A percentile compares a stretch with the other conserved stretches of the same genome.
These are phyloP conservation scores for Xerocomus minutiporus DNA, from an alignment of 1,284 basidiomycete genomes.

Conservation along the genomic window DNA sequence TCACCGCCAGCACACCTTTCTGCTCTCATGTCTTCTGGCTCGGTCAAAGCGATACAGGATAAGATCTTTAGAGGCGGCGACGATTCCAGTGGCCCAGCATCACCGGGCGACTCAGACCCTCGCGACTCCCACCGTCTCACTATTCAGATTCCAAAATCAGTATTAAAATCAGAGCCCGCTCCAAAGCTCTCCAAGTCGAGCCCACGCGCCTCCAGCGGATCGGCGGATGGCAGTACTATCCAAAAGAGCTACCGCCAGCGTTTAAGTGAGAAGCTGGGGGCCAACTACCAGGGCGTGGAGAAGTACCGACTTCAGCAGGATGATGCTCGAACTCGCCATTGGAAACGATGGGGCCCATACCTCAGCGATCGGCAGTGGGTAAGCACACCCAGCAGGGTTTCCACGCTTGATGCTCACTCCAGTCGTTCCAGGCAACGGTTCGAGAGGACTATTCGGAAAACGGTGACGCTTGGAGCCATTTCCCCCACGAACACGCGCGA, in stretches of 20 bases:
- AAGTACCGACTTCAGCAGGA: constrained; percentile 70
- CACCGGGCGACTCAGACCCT: constrained; percentile 28
- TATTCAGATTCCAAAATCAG: constrained; percentile 72
- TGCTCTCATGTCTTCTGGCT: constrained; percentile 36
- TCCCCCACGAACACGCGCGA: constrained; percentile 92
- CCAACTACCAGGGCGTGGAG: constrained; percentile 64
- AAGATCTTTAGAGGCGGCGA: constrained; percentile 64
- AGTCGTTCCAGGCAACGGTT: constrained; percentile 74
- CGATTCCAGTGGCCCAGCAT: constrained; percentile 17
- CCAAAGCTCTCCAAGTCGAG: constrained; percentile 45
- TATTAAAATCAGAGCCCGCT: constrained; percentile 33
- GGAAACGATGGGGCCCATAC: constrained; percentile 99
- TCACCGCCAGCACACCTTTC: background rate
- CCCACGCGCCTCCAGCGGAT: constrained; percentile 29
- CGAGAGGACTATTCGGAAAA: constrained; percentile 96
- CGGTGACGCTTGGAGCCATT: constrained; percentile 97
- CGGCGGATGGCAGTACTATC: constrained; percentile 18
- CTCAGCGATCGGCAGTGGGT: constrained; percentile 97
- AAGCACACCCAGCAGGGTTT: constrained; percentile 23
- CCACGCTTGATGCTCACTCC: constrained; percentile 8
- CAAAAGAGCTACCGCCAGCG: constrained; percentile 50
- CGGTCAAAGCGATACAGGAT: constrained; percentile 63
- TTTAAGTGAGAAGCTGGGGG: constrained; percentile 55
- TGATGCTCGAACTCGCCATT: constrained; percentile 67
- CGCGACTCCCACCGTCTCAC: constrained; percentile 49